Base-by-base conservation (phyloP, 1,284 basidiomycete species). In the Boletus semigastroideus region DNA sequence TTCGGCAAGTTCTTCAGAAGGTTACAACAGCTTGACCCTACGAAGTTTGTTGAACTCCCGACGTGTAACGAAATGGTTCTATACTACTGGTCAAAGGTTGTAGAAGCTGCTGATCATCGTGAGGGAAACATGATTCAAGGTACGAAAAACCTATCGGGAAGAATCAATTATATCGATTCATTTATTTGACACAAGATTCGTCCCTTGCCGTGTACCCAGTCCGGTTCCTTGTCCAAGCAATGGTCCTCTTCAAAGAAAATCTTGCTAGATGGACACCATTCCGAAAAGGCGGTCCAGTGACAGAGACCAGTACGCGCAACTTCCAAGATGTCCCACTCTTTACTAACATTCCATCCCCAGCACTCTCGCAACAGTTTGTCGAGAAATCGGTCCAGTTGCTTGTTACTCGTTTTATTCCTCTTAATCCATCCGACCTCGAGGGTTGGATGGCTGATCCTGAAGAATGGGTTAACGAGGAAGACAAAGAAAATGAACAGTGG, bases 161-260 rank as follows among this genome's bases (percentile, higher is more conserved):
- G 20, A 17, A 3, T 36, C 19, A 16, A 43, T 39, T 13, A 36
- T 20, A 28, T 40, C 14, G 46, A 37, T 42, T 25, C 30, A 30
- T 31, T 34, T 20, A 28, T 36, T 53, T 14, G 44, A n/a, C 58
- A 83, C 82, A 72, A 53, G 86, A 68, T 51, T 68, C 74, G 2
- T 47, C 64, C 11, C 56, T 54, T 27, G 86, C 83, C 1, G 69
- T 84, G 1, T 90, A 83, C 63, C 90, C 90, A 25, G 75, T 87
- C n/a, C 81, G 86, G 6, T 87, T 92, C 63, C 74, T 95, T 49
- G 86, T 95, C 0, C 87, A 94, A 58, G 90, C 88, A 1, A 86
- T 96, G 83, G 84, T 90, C 2, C 72, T 96, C 4, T 94, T 95
- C 75, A 93, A 91, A 65, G 92, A 94, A 53, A 88, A 81, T 55